Base-by-base conservation (phyloP, 1,284 basidiomycete species). In the Cutaneotrichosporon cyanovorans region DNA sequence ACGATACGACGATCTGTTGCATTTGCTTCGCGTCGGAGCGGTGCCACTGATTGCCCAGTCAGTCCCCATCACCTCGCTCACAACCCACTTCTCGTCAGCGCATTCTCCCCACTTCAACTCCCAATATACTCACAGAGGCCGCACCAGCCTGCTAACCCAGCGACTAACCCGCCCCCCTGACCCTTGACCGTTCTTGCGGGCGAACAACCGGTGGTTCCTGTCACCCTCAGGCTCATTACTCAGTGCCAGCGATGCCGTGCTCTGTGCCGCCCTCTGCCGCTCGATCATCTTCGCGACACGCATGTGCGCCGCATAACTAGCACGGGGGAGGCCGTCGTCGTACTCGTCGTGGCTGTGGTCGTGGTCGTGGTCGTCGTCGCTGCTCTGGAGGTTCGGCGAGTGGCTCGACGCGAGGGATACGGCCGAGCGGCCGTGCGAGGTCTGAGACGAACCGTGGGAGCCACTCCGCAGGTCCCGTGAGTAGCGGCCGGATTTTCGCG, bases 131-230 rank as follows among this genome's bases (percentile, higher is more conserved):
- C n/a, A n/a, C 12, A 34, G 32, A 16, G 32, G 22, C 5, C 33
- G 33, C 3, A 42, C 40, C 8, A 42, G 32, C 16, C 30, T 42
- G 23, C 21, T 35, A n/a, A 42, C 19, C 41, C 41, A 42, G 5
- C 41, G 41, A 5, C 22, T 32, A 10, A 42, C 22, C 5, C 22
- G 21, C 6, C 33, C 33, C 10, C 23, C 25, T 7, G 25, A 28
- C 8, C 25, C 25, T 7, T 28, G n/a, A n/a, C n/a, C 22, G 32
- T 22, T 21, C 37, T 38, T 38, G n/a, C 16, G 19, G 11, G 20
- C 14, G 12, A 42, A 42, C 14, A 42, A 31, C 15, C 41, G 32
- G n/a, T 42, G 41, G 33, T 36, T 42, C 5, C 35, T 16, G 18
- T 44, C 35, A 22, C 35, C 18, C 35, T 44, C 35, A 34, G 37